Conservation (phyloP, 805 yeast genomes). For the Saccharomycopsis malanga region DNA sequence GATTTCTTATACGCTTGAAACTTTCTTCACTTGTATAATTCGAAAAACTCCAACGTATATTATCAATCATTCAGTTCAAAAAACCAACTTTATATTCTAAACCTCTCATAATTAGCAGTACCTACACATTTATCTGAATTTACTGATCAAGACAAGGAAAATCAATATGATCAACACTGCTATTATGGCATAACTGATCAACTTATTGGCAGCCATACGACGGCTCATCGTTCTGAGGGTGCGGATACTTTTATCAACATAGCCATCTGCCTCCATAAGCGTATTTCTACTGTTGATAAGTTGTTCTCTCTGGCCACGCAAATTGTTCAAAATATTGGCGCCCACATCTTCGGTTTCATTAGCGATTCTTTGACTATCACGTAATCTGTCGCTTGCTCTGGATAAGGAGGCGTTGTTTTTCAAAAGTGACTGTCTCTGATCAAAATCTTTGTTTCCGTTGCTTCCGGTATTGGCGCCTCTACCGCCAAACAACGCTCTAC, state of each 20-base stretch:
- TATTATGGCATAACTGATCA: conserved; percentile 86
- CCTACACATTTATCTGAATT: conserved; percentile 57
- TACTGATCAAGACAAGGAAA: conserved; percentile 74
- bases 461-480: conserved; percentile 25
- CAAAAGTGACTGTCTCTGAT: conserved; percentile 75
- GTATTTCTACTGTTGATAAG: conserved; percentile 80
- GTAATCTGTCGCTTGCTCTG: conserved; percentile 71
- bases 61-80: background rate
- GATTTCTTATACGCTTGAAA: too few relatives aligned
- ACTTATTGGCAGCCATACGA: conserved; percentile 82
- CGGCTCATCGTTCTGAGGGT: conserved; percentile 90
- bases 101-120: too few relatives aligned
- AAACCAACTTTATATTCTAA: background rate
- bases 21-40: too few relatives aligned
- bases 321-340: conserved; percentile 78
- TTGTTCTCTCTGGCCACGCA: conserved; percentile 92
- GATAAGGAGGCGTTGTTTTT: conserved; percentile 75
- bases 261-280: conserved; percentile 81
- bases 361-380: conserved; percentile 86
- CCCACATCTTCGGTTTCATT: conserved; percentile 90
- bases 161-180: conserved; percentile 79
- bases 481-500: conserved; percentile 62
- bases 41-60: background rate
- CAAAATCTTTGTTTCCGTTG: conserved; percentile 26
- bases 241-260: conserved; percentile 81